Evolutionary conservation across 805 yeast genomes (phyloP), one percentile per base, ranked within the genome.

Genomic region (Ogataea glucozyma): DNA sequence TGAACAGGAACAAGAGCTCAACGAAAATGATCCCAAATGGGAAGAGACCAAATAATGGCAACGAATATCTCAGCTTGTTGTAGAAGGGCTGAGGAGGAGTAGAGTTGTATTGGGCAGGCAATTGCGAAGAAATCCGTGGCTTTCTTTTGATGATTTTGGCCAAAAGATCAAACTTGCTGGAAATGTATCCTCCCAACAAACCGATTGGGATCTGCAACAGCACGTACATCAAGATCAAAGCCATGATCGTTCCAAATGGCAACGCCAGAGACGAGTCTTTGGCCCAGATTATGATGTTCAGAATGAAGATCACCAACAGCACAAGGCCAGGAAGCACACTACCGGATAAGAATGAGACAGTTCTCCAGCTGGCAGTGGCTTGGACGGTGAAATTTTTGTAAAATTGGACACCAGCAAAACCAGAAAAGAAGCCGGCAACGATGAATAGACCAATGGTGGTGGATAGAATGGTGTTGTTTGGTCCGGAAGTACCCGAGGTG

Each of bases 21-120:
- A 85, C 88, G 57, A 83, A 83, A n/a, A 86, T 81, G 10, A 88
- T 80, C 13, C 83, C 81, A 58, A 87, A 88, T 26, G 96, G 95
- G 37, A 85, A 72, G 16, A 82, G 38, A 2, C 96, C 96, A 53
- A 84, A 82, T 0, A 75, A 53, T 5, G 76, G 66, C 1, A 73
- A 48, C 8, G 71, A 62, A 45, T 66, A 62, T 10, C 53, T 41
- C 32, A 53, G 48, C 36, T 49, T 56, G 49, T 64, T 58, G 44
- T 65, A 66, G 21, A 57, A 49, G 16, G 76, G 76, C 51, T 65
- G 73, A 24, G 48, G 48, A 14, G 73, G 68, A 6, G 67, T 48
- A 14, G 17, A 24, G 12, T 29, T 34, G 4, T 58, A 45, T 11
- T 46, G 48, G n/a, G 38, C 31, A 24, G 38, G 29, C 6, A 35